Conservation (phyloP, 1,284 basidiomycete genomes). For the Neotropicomus parvogracilis region DNA sequence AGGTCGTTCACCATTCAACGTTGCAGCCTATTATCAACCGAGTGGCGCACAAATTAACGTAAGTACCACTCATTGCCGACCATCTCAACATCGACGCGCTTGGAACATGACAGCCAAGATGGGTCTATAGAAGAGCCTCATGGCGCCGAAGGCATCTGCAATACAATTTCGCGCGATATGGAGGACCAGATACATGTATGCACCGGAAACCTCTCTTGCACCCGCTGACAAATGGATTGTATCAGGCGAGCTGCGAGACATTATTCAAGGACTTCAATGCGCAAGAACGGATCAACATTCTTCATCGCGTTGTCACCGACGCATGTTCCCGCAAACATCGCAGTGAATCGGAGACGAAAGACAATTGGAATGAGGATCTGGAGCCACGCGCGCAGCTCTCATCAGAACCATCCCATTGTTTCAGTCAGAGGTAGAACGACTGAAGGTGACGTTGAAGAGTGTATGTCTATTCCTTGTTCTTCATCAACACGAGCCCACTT, state of each 20-base stretch:
- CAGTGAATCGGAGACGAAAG: slow-evolving; percentile 43
- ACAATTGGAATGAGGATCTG: slow-evolving; percentile 60
- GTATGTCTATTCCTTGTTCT: slow-evolving; percentile 35
- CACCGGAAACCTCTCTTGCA: not conserved
- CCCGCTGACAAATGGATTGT: slow-evolving; percentile 1
- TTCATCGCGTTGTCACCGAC: slow-evolving; percentile 65
- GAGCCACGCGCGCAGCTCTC: slow-evolving; percentile 57
- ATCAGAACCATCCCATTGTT: slow-evolving; percentile 60
- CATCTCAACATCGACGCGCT: not conserved
- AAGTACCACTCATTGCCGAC: slow-evolving; percentile 31
- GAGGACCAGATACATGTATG: slow-evolving; percentile 61
- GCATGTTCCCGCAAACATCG: slow-evolving; percentile 59
- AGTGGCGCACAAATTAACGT: slow-evolving; percentile 80
- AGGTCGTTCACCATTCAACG: slow-evolving; percentile 70
- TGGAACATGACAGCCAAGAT: slow-evolving; percentile 50
- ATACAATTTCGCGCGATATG: slow-evolving; percentile 64
- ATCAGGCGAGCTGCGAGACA: slow-evolving; percentile 42
- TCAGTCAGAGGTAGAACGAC: slow-evolving; percentile 49
- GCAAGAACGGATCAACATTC: slow-evolving; percentile 61
- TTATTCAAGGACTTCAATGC: slow-evolving; percentile 62
- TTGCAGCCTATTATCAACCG: slow-evolving; percentile 71
- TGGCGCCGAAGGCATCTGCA: slow-evolving; percentile 61
- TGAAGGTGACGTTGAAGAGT: slow-evolving; percentile 48
- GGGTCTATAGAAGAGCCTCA: slow-evolving; percentile 72
- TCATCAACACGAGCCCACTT: not conserved